Conservation (phyloP, 1,139 yeast species). For the Candida buenavistaensis region DNA sequence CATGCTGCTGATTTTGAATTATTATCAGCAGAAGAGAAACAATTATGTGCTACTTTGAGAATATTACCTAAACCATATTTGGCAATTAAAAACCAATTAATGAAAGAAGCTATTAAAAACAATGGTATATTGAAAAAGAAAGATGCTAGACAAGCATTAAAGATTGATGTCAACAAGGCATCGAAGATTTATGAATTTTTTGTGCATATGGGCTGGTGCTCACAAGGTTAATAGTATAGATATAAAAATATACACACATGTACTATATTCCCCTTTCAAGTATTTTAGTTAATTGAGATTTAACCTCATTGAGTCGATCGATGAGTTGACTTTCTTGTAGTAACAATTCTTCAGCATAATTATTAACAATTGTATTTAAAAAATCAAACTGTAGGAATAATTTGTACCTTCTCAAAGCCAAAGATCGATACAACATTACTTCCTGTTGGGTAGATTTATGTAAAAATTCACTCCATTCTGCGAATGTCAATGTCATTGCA, state of each 20-base stretch:
- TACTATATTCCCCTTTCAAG: slow-evolving; percentile 4
- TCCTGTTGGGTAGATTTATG: not conserved
- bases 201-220: slow-evolving; percentile 85
- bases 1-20: slow-evolving; percentile 83
- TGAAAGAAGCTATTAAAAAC: slow-evolving; percentile 81
- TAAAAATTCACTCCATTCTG: slow-evolving; percentile 1
- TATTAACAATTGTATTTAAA: slow-evolving; percentile 27
- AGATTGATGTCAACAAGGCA: slow-evolving; percentile 85
- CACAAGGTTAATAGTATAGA: slow-evolving; percentile 33
- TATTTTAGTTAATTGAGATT: slow-evolving; percentile 6
- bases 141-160: slow-evolving; percentile 77
- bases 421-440: not conserved
- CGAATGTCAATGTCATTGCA: not conserved
- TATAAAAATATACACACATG: slow-evolving; percentile 1
- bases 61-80: slow-evolving; percentile 91
- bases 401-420: slow-evolving; percentile 29
- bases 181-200: slow-evolving; percentile 89
- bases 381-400: slow-evolving; percentile 34
- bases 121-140: slow-evolving; percentile 84
- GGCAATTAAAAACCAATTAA: slow-evolving; percentile 88
- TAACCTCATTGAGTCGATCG: slow-evolving; percentile 6
- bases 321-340: slow-evolving; percentile 5
- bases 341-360: slow-evolving; percentile 24
- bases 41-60: slow-evolving; percentile 77
- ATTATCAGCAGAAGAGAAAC: slow-evolving; percentile 82